Evolutionary conservation across 441 rosid genomes (phyloP), one percentile per base, ranked within the genome.

Genomic region (Pelargonium citronellum): DNA sequence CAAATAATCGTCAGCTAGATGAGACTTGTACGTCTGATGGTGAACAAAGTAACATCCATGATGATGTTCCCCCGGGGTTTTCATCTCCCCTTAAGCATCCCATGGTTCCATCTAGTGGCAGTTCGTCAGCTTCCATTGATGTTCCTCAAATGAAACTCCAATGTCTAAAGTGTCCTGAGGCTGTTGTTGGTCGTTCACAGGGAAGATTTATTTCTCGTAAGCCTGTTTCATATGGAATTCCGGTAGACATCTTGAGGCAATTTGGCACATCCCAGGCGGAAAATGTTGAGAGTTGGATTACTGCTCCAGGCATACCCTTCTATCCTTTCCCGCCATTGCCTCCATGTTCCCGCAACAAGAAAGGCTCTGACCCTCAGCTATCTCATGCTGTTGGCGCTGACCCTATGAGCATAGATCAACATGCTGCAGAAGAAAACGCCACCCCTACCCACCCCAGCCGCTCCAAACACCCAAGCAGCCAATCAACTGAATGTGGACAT

Each of bases 181-280:
- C 77, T 53, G 82, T 75, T 39, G 73, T 74, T 2, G 93, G 88
- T 51, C 81, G 80, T 68, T 87, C 83, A 17, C 95, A 81, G 78
- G 83, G 67, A 71, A 88, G 87, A 82, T 94, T 88, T 79, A 77
- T 71, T 72, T 85, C 95, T 24, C 81, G 86, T 46, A 69, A 80
- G 77, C 86, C 92, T 8, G 92, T 91, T 64, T 88, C 99, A 8
- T 94, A 87, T 70, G 99, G 99, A 64, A 82, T 94, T 72, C 98
- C 98, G 11, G 73, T 87, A 73, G 78, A 82, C 76, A 73, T 88
- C 67, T 65, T 86, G 79, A 87, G 83, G 79, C 87, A 86, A 67
- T 83, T 78, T 30, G 92, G 93, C n/a, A 80, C 85, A 24, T 84
- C 87, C 9, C 63, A 67, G 74, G 75, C 79, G 70, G 91, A 83